Base-by-base conservation (phyloP, 2,329 filamentous ascomycete species). In the Clonostachys chloroleuca region DNA sequence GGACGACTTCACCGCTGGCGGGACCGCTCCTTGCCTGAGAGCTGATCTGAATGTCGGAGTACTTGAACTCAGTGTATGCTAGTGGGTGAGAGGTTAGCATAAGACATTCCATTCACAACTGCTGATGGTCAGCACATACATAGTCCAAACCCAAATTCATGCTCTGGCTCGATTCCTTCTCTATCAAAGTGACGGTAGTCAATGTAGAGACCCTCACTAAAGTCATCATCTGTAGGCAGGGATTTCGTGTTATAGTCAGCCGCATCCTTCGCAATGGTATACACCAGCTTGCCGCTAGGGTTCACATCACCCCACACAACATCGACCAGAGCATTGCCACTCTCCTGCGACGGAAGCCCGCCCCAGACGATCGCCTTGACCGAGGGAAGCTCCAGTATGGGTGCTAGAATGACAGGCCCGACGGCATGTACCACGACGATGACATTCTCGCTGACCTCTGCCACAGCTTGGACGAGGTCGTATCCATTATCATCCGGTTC, bases 291-390 rank as follows among this genome's bases (percentile, higher is more conserved):
- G 9, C 80, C 86, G 47, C 77, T 83, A 1, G 87, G 87, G 57
- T 84, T 89, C 34, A 78, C 74, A 49, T 83, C 76, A 45, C 86
- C 87, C 54, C 86, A 86, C 9, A 91, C 70, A 1, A 91, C 74
- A 55, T 91, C 87, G 0, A 84, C 86, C 49, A 92, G 82, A 2
- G 83, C 84, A 54, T 90, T 89, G 3, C 87, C 87, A 16, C 83
- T 84, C 67, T 92, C 87, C 58, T 91, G 87, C 9, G 87, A 87
- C 47, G 86, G 86, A 53, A 89, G 91, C 83, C 87, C 91, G 4
- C 86, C 86, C 57, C 90, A 85, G 2, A 89, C 61, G 9, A 90
- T 67, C 2, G 80, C 78, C 44, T 84, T 87, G 52, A 92, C 78
- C 58, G 88, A 89, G 14, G 63, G 59, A 12, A 77, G 75, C 17